These are phyloP conservation scores for Pseudonectria foliicola DNA, from an alignment of 2,329 filamentous ascomycete genomes.

Conservation along the genomic window DNA sequence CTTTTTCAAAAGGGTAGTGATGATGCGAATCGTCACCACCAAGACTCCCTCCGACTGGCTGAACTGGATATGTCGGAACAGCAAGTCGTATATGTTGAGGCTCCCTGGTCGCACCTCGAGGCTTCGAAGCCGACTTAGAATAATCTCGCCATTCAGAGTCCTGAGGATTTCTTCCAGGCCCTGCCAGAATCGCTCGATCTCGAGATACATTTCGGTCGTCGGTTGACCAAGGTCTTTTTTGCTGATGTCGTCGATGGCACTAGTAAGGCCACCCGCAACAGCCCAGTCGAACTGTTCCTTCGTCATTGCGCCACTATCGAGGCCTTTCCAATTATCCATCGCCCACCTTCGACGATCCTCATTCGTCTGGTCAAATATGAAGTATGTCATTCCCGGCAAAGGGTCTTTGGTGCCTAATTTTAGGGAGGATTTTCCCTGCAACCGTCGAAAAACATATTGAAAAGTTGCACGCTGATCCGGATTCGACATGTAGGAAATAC, in stretches of 20 bases:
- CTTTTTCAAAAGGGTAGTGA: conserved; percentile 65
- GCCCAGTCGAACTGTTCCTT: conserved; percentile 80
- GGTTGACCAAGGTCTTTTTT: conserved; percentile 32
- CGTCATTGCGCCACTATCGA: conserved; percentile 54
- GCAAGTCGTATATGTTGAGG: conserved; percentile 60
- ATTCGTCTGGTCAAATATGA: conserved; percentile 62
- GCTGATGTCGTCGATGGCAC: conserved; percentile 57
- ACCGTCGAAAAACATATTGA: conserved; percentile 73
- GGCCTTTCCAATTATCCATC: conserved; percentile 34
- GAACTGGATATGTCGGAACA: conserved; percentile 46
- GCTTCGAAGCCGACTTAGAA: conserved; percentile 69
- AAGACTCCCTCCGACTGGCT: conserved; percentile 52
- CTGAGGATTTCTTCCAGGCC: conserved; percentile 68
- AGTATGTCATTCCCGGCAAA: conserved; percentile 75
- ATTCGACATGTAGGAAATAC: conserved; percentile 64
- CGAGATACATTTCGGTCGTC: conserved; percentile 28
- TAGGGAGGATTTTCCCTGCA: conserved; percentile 65
- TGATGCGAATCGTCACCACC: conserved; percentile 60
- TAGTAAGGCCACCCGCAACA: conserved; percentile 64
- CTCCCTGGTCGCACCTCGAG: conserved; percentile 58
- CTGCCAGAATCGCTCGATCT: conserved; percentile 71
- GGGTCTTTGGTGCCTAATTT: conserved; percentile 65
- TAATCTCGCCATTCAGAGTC: conserved; percentile 63
- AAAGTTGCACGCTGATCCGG: conserved; percentile 53
- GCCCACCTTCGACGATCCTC: conserved; percentile 44